Percentiles rank a stretch among this genome's conserved stretches.
Evolutionary conservation across 2,329 filamentous ascomycete species (phyloP).

Genomic region (Alternaria sp.): DNA sequence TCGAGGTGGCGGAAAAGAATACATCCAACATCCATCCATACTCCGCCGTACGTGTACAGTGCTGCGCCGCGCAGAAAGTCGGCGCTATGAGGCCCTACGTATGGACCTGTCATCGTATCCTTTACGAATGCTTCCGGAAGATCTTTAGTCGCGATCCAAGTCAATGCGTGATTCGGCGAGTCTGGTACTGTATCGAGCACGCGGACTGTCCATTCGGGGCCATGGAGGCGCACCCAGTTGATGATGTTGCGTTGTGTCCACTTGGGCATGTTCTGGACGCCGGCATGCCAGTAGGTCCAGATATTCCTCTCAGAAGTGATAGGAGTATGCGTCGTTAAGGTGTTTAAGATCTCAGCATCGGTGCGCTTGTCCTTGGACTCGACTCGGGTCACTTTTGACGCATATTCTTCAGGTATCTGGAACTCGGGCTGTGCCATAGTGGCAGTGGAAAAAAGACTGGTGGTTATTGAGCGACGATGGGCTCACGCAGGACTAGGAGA

Average conservation of each 20-base stretch:
- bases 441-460: neutral
- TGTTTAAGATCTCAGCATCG: conserved; percentile 31
- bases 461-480: neutral
- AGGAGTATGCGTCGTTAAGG: conserved; percentile 27
- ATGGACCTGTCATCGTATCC: conserved; percentile 55
- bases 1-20: conserved; percentile 52
- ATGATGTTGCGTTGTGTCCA: conserved; percentile 55
- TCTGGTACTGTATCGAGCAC: conserved; percentile 50
- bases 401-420: conserved; percentile 25
- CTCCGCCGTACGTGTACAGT: conserved; percentile 52
- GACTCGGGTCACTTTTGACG: conserved; percentile 21
- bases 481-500: neutral
- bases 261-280: conserved; percentile 45
- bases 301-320: conserved; percentile 53
- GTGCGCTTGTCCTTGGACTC: conserved; percentile 26
- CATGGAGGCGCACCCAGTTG: conserved; percentile 53
- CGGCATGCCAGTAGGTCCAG: conserved; percentile 54
- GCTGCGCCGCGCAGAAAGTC: conserved; percentile 59
- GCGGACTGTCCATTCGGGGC: conserved; percentile 53
- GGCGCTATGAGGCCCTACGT: conserved; percentile 55
- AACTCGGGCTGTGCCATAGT: conserved; percentile 12
- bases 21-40: conserved; percentile 54
- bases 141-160: conserved; percentile 47
- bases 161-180: conserved; percentile 52
- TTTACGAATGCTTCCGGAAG: conserved; percentile 53